These are phyloP conservation scores for Cavenderia fasciculata DNA, from an alignment of 78 protist genomes.

Conservation along the genomic window DNA sequence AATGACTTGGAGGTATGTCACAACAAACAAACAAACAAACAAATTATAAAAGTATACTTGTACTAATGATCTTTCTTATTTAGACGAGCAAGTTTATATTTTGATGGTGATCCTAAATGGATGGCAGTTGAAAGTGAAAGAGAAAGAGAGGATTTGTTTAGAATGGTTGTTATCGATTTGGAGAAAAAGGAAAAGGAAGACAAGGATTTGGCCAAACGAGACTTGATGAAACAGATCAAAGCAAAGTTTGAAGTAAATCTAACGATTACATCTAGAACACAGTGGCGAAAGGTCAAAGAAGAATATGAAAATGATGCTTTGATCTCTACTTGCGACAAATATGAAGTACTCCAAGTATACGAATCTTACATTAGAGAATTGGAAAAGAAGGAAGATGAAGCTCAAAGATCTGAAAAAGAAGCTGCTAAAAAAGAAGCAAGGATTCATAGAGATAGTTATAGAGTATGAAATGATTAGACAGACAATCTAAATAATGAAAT, in stretches of 20 bases:
- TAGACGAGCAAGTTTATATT: constrained; percentile 46
- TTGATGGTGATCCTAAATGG: constrained; percentile 59
- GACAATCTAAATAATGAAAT: background rate
- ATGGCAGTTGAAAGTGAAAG: constrained; percentile 37
- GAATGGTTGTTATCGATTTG: background rate
- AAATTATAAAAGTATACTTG: no score
- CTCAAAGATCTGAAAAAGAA: constrained; percentile 23
- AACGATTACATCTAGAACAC: constrained; percentile 13
- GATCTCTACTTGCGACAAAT: constrained; percentile 1
- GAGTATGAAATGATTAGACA: no score
- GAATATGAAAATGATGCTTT: constrained; percentile 31
- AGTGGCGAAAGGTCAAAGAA: constrained; percentile 59
- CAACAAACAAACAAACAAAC: no score
- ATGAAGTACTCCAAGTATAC: constrained; percentile 24
- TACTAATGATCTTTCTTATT: no score
- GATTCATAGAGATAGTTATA: constrained; percentile 19
- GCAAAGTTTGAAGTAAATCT: constrained; percentile 10
- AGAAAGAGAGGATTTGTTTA: constrained; percentile 40
- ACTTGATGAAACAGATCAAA: background rate
- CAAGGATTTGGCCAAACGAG: background rate
- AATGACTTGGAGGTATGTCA: constrained; percentile 62
- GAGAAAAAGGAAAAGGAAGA: constrained; percentile 34
- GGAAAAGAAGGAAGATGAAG: constrained; percentile 43
- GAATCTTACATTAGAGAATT: constrained; percentile 32
- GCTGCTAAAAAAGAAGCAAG: constrained; percentile 29